phyloP scores from a whole-genome alignment of 495 filamentous ascomycete genomes.

The Ramalina intermedia region DNA sequence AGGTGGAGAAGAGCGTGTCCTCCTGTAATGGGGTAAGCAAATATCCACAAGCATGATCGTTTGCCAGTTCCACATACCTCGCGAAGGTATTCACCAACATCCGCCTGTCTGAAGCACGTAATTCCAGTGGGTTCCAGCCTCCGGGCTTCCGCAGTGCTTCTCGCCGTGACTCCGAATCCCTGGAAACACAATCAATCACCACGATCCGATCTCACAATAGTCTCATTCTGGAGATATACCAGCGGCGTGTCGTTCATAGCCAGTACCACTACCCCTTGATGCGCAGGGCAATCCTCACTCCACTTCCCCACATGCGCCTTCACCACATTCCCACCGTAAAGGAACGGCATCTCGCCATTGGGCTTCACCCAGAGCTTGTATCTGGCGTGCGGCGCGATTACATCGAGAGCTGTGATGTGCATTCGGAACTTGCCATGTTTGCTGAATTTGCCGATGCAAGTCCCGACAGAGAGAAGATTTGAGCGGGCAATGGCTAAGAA shows the following conservation, averaged over 20 bases:
- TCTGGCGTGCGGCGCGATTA: conserved; percentile 75
- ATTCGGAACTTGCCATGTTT: conserved; percentile 84
- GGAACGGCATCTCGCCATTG: conserved; percentile 89
- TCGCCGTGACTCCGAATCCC: conserved; percentile 73
- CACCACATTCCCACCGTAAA: conserved; percentile 74
- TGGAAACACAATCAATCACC: conserved; percentile 11
- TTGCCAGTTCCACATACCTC: conserved; percentile 33
- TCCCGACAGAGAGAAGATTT: conserved; percentile 69
- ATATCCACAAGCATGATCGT: not conserved
- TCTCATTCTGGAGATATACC: conserved; percentile 25
- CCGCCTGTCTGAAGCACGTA: conserved; percentile 69
- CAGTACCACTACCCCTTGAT: conserved; percentile 28
- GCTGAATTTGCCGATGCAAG: conserved; percentile 77
- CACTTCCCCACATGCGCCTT: conserved; percentile 86
- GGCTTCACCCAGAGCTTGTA: conserved; percentile 91
- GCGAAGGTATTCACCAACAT: conserved; percentile 83
- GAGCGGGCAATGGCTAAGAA: conserved; percentile 50
- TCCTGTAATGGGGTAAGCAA: conserved; percentile 23
- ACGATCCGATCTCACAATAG: not conserved
- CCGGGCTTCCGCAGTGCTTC: conserved; percentile 67
- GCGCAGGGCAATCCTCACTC: conserved; percentile 60
- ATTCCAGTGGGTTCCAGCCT: conserved; percentile 81
- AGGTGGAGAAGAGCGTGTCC: conserved; percentile 35
- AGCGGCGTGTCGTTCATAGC: conserved; percentile 31
- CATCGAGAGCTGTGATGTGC: conserved; percentile 69